phyloP scores from a whole-genome alignment of 371 early-diverging fungal genomes.

The Coemansia sp. region DNA sequence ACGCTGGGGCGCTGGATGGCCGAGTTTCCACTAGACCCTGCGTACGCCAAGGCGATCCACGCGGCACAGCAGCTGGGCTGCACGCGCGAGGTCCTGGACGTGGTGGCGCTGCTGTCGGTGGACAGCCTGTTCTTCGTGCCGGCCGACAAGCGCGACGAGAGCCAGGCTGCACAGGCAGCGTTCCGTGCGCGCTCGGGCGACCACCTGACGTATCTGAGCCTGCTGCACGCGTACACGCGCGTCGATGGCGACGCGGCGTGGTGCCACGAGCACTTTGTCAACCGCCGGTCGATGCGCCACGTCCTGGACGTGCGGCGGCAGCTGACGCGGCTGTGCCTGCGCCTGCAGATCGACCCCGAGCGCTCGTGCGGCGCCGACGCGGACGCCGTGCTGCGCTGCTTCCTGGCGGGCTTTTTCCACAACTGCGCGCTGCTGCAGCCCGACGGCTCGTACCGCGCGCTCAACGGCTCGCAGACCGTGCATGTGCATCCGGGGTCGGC shows the following conservation, averaged over 20 bases:
- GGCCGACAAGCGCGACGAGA: constrained; percentile 82
- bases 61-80: constrained; percentile 72
- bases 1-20: constrained; percentile 86
- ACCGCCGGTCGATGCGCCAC: constrained; percentile 77
- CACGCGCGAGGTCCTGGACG: constrained; percentile 80
- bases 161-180: constrained; percentile 75
- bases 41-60: constrained; percentile 86
- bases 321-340: constrained; percentile 70
- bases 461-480: constrained; percentile 72
- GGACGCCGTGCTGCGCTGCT: constrained; percentile 76
- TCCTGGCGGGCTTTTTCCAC: constrained; percentile 87
- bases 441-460: constrained; percentile 83
- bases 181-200: constrained; percentile 81
- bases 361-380: constrained; percentile 67
- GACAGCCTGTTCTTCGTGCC: constrained; percentile 88
- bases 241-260: constrained; percentile 60
- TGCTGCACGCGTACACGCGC: constrained; percentile 65
- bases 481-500: constrained; percentile 88
- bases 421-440: constrained; percentile 87
- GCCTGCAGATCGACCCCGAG: constrained; percentile 64
- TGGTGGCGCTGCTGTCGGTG: constrained; percentile 87
- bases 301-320: constrained; percentile 89
- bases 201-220: constrained; percentile 85
- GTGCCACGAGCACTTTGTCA: constrained; percentile 91
- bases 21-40: constrained; percentile 92